These are phyloP conservation scores for Macrophomina phaseolina DNA, from an alignment of 2,329 filamentous ascomycete species.

Conservation along the genomic window DNA sequence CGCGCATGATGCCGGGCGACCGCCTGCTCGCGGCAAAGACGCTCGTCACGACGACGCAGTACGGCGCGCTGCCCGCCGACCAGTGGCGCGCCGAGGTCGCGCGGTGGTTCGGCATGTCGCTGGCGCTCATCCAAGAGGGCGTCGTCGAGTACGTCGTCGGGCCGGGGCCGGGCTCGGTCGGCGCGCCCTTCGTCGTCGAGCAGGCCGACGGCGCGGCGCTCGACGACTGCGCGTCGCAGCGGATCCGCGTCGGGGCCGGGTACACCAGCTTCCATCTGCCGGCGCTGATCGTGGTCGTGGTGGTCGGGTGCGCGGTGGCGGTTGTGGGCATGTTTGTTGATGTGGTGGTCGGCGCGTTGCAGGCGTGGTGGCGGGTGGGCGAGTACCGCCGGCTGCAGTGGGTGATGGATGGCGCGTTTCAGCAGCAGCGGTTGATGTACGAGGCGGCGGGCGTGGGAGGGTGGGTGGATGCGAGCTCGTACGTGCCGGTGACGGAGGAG, in stretches of 20 bases:
- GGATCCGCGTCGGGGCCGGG: background rate
- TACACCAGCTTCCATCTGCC: background rate
- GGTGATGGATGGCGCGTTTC: background rate
- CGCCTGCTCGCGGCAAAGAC: background rate
- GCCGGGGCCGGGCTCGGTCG: background rate
- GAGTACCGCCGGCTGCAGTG: slow-evolving; percentile 1
- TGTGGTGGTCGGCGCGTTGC: background rate
- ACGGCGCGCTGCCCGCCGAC: background rate
- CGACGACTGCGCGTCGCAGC: background rate
- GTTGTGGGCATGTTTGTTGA: background rate
- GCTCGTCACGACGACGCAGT: background rate
- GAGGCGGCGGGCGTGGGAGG: background rate
- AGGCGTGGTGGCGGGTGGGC: background rate
- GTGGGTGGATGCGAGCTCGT: background rate
- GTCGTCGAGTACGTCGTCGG: slow-evolving; percentile 68
- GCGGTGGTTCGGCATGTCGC: slow-evolving; percentile 86
- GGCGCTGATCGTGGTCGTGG: background rate
- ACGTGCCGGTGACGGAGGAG: slow-evolving; percentile 5
- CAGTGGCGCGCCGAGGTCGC: slow-evolving; percentile 66
- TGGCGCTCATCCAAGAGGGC: slow-evolving; percentile 74
- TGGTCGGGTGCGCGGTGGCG: background rate
- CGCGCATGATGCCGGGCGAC: slow-evolving; percentile 7
- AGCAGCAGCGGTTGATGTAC: slow-evolving; percentile 2
- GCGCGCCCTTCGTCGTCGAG: background rate
- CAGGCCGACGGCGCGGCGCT: background rate